Evolutionary conservation across 148 eudicot species (phyloP).

Genomic region (Rhododendron williamsianum): DNA sequence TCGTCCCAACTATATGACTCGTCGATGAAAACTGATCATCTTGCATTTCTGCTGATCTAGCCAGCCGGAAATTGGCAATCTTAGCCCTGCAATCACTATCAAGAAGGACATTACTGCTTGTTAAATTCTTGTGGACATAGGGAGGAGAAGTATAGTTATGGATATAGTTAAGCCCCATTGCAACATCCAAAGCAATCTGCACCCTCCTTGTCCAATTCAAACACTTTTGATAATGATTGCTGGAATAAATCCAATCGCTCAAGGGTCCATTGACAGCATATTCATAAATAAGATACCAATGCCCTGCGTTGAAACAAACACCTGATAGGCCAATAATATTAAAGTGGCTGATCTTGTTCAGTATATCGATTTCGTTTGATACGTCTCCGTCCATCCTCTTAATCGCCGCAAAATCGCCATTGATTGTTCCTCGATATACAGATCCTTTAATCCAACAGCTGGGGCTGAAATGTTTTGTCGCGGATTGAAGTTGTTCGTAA

Average conservation of each 20-base stretch:
- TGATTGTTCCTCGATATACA: conserved; percentile 71
- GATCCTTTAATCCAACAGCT: conserved; percentile 56
- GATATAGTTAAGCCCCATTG: conserved; percentile 78
- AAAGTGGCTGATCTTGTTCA: conserved; percentile 79
- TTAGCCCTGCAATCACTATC: conserved; percentile 73
- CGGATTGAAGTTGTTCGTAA: conserved; percentile 55
- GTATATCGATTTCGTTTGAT: conserved; percentile 57
- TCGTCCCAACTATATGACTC: conserved; percentile 44
- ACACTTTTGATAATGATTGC: conserved; percentile 29
- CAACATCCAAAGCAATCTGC: conserved; percentile 71
- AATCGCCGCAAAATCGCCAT: conserved; percentile 69
- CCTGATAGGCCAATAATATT: conserved; percentile 70
- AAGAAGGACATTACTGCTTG: conserved; percentile 63
- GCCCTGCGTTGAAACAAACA: conserved; percentile 63
- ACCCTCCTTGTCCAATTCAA: conserved; percentile 73
- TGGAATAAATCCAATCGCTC: conserved; percentile 56
- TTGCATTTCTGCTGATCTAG: conserved; percentile 43
- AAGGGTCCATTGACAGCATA: conserved; percentile 78
- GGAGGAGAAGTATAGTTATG: conserved; percentile 79
- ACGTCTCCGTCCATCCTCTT: conserved; percentile 77
- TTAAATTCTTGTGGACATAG: conserved; percentile 66
- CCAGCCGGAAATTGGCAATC: conserved; percentile 60
- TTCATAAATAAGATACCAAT: conserved; percentile 81
- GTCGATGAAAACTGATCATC: conserved; percentile 41
- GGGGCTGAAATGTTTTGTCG: conserved; percentile 70